Evolutionary conservation across 2,329 filamentous ascomycete species (phyloP).

Genomic region (Fusarium sp.): DNA sequence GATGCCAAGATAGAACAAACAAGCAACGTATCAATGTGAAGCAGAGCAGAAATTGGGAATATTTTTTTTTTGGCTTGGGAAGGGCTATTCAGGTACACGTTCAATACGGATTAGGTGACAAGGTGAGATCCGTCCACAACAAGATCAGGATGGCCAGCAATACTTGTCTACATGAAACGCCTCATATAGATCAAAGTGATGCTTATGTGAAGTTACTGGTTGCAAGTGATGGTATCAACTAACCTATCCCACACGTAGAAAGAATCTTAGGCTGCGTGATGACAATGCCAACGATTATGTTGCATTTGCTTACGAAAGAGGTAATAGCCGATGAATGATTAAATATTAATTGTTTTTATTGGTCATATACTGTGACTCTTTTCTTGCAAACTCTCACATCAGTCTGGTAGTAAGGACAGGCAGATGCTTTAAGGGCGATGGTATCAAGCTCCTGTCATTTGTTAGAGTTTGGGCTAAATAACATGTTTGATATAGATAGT

Average conservation of each 20-base stretch:
- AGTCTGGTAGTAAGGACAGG: not conserved
- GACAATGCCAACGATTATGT: not conserved
- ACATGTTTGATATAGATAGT: not conserved
- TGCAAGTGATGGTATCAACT: not conserved
- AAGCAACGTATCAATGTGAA: not conserved
- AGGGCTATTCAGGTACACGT: not conserved
- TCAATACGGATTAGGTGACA: not conserved
- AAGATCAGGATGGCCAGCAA: not conserved
- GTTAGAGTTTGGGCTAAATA: not conserved
- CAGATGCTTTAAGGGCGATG: not conserved
- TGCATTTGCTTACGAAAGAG: not conserved
- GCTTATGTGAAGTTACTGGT: not conserved
- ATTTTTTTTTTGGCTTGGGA: not conserved
- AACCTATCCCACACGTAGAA: not conserved
- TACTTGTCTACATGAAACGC: not conserved
- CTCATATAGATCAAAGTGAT: not conserved
- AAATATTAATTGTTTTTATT: not conserved
- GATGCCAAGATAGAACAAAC: not conserved
- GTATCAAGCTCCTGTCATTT: not conserved
- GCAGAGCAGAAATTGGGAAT: not conserved
- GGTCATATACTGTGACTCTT: not conserved
- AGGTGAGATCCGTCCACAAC: not conserved
- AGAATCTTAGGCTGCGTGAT: not conserved
- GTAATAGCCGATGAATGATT: not conserved
- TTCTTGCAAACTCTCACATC: not conserved